Base-by-base conservation (phyloP, 768 basidiomycete genomes). In the Kockovaella imperatae region DNA sequence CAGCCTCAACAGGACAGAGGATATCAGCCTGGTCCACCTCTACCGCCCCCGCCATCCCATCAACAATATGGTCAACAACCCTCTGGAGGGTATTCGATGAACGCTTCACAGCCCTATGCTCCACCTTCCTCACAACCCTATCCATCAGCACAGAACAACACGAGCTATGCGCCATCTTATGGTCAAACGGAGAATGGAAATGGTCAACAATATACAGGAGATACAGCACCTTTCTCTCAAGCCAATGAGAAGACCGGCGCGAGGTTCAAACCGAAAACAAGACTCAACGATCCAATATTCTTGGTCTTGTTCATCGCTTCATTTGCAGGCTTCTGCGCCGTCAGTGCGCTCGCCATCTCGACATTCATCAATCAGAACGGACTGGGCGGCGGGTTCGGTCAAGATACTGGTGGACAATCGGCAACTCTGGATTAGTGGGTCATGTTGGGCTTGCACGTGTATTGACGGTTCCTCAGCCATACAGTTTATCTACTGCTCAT, bases 401-500 rank as follows among this genome's bases (percentile, higher is more conserved):
- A 53, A 48, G 62, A 56, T 2, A 73, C 62, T 6, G 59, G 75
- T 4, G 69, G 70, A 13, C 43, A 53, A 15, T 74, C 72, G 17
- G 73, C 84, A 3, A 83, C 84, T 1, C 73, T 87, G 45, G 81
- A 88, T 71, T 74, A 76, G 83, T 81, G 50, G 42, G 78, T 72
- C 13, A 29, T 5, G 28, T n/a, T 20, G 36, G 31, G n/a, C 10
- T 10, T 32, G 10, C 31, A 10, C n/a, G 10, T 10, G 26, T 25
- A 10, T 4, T 14, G 17, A 21, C 3, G 23, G 24, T 5, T 15
- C 1, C 14, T 10, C 42, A 84, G 84, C 67, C 81, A 81, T 57
- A 82, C 86, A 0, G 80, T 81, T 2, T 85, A 82, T 60, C 78
- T 88, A n/a, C 73, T 87, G 7, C 76, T 87, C 24, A 74, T 88